Evolutionary conservation across 2,329 filamentous ascomycete species (phyloP).

Genomic region (Clarireedia sp.): DNA sequence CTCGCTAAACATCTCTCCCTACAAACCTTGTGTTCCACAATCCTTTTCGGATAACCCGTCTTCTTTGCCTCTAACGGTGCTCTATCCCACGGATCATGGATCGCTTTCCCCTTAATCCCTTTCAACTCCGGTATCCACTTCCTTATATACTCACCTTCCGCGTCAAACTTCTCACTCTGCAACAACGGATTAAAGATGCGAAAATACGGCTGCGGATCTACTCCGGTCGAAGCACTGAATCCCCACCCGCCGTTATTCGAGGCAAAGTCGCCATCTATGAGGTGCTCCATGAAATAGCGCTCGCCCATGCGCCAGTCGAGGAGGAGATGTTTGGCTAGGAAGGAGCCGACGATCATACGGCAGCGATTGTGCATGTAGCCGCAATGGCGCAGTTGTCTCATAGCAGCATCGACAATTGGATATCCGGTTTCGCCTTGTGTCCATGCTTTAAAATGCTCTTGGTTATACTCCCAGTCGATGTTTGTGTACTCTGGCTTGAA

Average conservation of each 20-base stretch:
- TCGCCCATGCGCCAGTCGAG: conserved; percentile 81
- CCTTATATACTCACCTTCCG: conserved; percentile 69
- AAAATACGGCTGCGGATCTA: conserved; percentile 85
- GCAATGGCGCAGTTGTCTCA: conserved; percentile 63
- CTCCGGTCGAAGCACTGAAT: conserved; percentile 57
- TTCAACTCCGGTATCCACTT: conserved; percentile 73
- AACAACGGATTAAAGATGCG: conserved; percentile 80
- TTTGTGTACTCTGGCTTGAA: conserved; percentile 81
- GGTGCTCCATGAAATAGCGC: conserved; percentile 71
- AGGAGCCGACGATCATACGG: conserved; percentile 77
- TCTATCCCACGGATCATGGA: conserved; percentile 78
- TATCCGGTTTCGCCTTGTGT: conserved; percentile 66
- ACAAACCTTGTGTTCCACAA: conserved; percentile 65
- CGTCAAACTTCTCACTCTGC: conserved; percentile 82
- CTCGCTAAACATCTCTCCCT: conserved; percentile 59
- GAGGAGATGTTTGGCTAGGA: conserved; percentile 71
- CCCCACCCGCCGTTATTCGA: conserved; percentile 31
- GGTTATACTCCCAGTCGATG: conserved; percentile 73
- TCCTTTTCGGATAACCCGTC: conserved; percentile 63
- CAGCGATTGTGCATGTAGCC: conserved; percentile 82
- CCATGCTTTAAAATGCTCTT: conserved; percentile 65
- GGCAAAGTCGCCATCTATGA: conserved; percentile 31
- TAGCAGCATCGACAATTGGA: conserved; percentile 78
- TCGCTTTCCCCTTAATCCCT: conserved; percentile 54
- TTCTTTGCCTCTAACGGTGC: conserved; percentile 49